Conservation (phyloP, 371 early-diverging fungal genomes). For the Mortierella sp. region DNA sequence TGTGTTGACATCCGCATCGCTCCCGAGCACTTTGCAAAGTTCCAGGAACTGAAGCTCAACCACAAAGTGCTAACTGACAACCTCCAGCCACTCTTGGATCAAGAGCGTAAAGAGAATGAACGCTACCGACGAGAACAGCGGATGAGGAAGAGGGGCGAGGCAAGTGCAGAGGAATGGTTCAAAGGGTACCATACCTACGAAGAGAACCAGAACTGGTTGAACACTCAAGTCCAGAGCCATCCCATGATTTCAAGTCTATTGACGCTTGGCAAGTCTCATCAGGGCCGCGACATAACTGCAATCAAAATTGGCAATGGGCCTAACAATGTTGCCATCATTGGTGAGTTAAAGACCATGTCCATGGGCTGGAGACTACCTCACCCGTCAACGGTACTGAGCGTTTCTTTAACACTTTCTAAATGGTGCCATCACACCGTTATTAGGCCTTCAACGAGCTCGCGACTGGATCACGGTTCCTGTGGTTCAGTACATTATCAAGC, state of each 20-base stretch:
- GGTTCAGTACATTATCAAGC: constrained; percentile 17
- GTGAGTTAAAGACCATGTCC: too few relatives aligned
- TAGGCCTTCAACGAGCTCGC: constrained; percentile 22
- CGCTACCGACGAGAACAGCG: too few relatives aligned
- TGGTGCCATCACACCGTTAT: too few relatives aligned
- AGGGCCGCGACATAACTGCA: constrained; percentile 22
- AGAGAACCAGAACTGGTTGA: constrained; percentile 26
- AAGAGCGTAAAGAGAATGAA: constrained; percentile 12
- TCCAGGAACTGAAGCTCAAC: constrained; percentile 21
- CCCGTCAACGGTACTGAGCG: too few relatives aligned
- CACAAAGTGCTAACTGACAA: constrained; percentile 16
- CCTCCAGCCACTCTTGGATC: constrained; percentile 16
- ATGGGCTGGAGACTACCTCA: too few relatives aligned
- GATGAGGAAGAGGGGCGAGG: too few relatives aligned
- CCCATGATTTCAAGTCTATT: constrained; percentile 18
- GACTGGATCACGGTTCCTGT: constrained; percentile 5
- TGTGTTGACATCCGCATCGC: constrained; percentile 27
- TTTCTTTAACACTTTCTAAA: too few relatives aligned
- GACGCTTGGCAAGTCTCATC: constrained; percentile 24
- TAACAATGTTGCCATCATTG: constrained; percentile 29
- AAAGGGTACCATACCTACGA: constrained; percentile 27
- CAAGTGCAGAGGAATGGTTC: constrained; percentile 27
- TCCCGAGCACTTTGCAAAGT: constrained; percentile 24
- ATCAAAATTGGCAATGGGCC: constrained; percentile 37
- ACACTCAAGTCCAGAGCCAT: constrained; percentile 21